Conservation (phyloP, 2,329 filamentous ascomycete genomes). For the Aspergillus oerlinghausenensis region DNA sequence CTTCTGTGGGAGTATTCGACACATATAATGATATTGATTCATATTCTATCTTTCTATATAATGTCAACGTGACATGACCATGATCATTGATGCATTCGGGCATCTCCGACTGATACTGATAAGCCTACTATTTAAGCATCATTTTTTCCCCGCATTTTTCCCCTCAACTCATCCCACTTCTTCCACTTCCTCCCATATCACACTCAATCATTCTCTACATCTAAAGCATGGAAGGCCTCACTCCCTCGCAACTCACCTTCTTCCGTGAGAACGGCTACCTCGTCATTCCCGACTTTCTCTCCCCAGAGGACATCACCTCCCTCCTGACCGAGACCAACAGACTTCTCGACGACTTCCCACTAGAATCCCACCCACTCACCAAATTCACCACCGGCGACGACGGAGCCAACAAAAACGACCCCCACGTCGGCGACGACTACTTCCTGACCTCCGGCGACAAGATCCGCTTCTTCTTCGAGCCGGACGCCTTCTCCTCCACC, state of each 20-base stretch:
- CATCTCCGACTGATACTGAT: background rate
- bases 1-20: slow-evolving; percentile 21
- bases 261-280: slow-evolving; percentile 88
- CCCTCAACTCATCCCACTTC: background rate
- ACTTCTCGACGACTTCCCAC: slow-evolving; percentile 69
- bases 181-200: background rate
- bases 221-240: slow-evolving; percentile 45
- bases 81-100: background rate
- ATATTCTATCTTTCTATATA: background rate
- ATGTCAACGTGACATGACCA: background rate
- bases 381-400: slow-evolving; percentile 83
- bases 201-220: background rate
- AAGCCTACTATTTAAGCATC: background rate
- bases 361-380: slow-evolving; percentile 86
- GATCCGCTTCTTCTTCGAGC: slow-evolving; percentile 94
- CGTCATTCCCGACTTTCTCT: slow-evolving; percentile 73
- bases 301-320: slow-evolving; percentile 57
- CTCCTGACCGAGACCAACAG: slow-evolving; percentile 70
- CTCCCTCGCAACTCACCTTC: slow-evolving; percentile 62
- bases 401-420: slow-evolving; percentile 44
- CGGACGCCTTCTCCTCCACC: slow-evolving; percentile 66
- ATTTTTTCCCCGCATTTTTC: background rate
- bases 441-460: slow-evolving; percentile 89
- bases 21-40: background rate
- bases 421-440: slow-evolving; percentile 91